A percentile compares a stretch with the other conserved stretches of the same genome.
phyloP scores from a whole-genome alignment of 805 yeast species.

The Metschnikowia noctiluminum region DNA sequence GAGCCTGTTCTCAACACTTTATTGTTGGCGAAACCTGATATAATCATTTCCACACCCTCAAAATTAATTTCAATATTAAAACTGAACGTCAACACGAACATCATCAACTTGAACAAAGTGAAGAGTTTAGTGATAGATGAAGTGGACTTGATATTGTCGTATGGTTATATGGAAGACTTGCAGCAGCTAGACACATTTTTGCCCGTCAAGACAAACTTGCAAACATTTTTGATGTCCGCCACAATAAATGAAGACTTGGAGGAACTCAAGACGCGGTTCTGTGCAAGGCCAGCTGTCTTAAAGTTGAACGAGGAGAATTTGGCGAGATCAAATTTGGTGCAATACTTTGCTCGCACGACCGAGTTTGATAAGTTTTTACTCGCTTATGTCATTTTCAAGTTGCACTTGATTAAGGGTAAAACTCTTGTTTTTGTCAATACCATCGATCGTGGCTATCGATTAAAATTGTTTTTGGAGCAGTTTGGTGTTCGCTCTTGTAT shows the following conservation, averaged over 20 bases:
- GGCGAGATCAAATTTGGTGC: slow-evolving; percentile 61
- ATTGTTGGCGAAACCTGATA: slow-evolving; percentile 71
- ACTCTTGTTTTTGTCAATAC: slow-evolving; percentile 87
- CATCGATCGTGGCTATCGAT: slow-evolving; percentile 91
- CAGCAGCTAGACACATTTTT: slow-evolving; percentile 57
- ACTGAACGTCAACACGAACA: slow-evolving; percentile 32
- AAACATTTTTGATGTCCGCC: slow-evolving; percentile 94
- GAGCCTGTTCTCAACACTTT: slow-evolving; percentile 71
- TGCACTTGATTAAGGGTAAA: slow-evolving; percentile 85
- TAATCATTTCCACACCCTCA: slow-evolving; percentile 84
- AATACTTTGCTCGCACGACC: slow-evolving; percentile 79
- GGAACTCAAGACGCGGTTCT: slow-evolving; percentile 69
- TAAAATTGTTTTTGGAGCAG: slow-evolving; percentile 87
- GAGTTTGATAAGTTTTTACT: slow-evolving; percentile 91
- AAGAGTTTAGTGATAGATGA: slow-evolving; percentile 86
- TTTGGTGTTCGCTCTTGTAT: slow-evolving; percentile 89
- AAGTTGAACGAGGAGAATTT: slow-evolving; percentile 62
- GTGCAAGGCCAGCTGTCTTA: slow-evolving; percentile 79
- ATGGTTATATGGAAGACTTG: slow-evolving; percentile 88
- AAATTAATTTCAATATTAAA: slow-evolving; percentile 59
- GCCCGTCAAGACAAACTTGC: slow-evolving; percentile 73
- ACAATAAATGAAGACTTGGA: slow-evolving; percentile 86
- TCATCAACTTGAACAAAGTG: slow-evolving; percentile 53
- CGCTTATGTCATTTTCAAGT: slow-evolving; percentile 87
- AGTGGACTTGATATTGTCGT: slow-evolving; percentile 85